Conservation (phyloP, 164 flowering plant genomes). For the Hamamelis virginiana region DNA sequence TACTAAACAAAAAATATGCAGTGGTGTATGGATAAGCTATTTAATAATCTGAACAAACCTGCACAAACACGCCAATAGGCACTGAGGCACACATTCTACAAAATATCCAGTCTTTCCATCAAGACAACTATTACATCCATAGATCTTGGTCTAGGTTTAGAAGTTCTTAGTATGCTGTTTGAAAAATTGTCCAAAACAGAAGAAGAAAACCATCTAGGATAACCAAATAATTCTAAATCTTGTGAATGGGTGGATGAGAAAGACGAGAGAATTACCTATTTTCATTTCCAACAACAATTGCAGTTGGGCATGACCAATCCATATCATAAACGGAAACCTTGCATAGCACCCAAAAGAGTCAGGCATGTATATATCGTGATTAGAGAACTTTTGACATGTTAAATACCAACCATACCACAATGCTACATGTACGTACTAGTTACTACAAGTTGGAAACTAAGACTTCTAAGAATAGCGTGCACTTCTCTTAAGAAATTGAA, state of each 20-base stretch:
- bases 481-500: neutral
- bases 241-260: neutral
- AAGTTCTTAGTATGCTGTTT: no score
- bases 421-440: neutral
- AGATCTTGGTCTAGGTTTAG: no score
- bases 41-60: no score
- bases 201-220: neutral
- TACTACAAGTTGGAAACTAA: neutral
- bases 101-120: no score
- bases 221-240: slow-evolving; percentile 3
- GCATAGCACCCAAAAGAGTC: neutral
- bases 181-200: neutral
- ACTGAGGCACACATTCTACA: no score
- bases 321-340: slow-evolving; percentile 86
- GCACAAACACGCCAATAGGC: no score
- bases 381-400: neutral
- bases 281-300: slow-evolving; percentile 95
- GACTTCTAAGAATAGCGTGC: neutral
- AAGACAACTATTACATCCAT: no score
- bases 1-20: no score
- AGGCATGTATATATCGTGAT: neutral
- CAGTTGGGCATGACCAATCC: slow-evolving; percentile 94
- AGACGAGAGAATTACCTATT: slow-evolving; percentile 43
- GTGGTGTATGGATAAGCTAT: no score
- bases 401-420: neutral